Percentiles rank a stretch among this genome's conserved stretches.
phyloP scores from a whole-genome alignment of 1,284 basidiomycete genomes.

The Irpex lacteus region DNA sequence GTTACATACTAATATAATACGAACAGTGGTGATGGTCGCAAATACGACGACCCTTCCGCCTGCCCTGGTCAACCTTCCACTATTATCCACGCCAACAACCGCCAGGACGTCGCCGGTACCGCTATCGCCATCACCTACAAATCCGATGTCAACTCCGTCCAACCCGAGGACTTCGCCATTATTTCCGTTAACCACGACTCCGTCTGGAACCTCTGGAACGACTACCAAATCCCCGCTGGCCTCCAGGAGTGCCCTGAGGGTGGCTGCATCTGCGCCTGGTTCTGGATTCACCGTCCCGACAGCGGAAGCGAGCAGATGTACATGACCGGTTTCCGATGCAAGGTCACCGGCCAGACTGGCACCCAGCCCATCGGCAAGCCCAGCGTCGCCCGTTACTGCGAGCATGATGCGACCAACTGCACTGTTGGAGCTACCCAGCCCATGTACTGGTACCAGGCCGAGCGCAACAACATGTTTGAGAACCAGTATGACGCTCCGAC shows the following conservation, averaged over 20 bases:
- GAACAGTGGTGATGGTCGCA: slow-evolving; percentile 10
- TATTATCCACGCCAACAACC: slow-evolving; percentile 32
- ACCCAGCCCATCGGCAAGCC: slow-evolving; percentile 48
- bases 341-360: slow-evolving; percentile 56
- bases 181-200: slow-evolving; percentile 74
- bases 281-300: slow-evolving; percentile 57
- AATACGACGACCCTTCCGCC: slow-evolving; percentile 38
- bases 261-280: slow-evolving; percentile 69
- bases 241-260: slow-evolving; percentile 68
- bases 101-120: slow-evolving; percentile 56
- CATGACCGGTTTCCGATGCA: slow-evolving; percentile 76
- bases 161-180: slow-evolving; percentile 67
- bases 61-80: slow-evolving; percentile 54
- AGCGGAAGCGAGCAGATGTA: slow-evolving; percentile 41
- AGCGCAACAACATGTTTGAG: slow-evolving; percentile 63
- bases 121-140: slow-evolving; percentile 74
- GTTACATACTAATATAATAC: not conserved
- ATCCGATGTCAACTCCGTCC: slow-evolving; percentile 48
- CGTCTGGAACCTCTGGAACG: slow-evolving; percentile 64
- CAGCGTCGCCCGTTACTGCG: slow-evolving; percentile 53
- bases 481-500: slow-evolving; percentile 50
- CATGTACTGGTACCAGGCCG: slow-evolving; percentile 63
- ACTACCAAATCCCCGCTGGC: slow-evolving; percentile 59
- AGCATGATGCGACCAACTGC: slow-evolving; percentile 61
- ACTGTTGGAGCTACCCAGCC: slow-evolving; percentile 65